A percentile compares a stretch with the other conserved stretches of the same genome.
These are phyloP conservation scores for Suillus alpinus DNA, from an alignment of 768 basidiomycete genomes.

Conservation along the genomic window DNA sequence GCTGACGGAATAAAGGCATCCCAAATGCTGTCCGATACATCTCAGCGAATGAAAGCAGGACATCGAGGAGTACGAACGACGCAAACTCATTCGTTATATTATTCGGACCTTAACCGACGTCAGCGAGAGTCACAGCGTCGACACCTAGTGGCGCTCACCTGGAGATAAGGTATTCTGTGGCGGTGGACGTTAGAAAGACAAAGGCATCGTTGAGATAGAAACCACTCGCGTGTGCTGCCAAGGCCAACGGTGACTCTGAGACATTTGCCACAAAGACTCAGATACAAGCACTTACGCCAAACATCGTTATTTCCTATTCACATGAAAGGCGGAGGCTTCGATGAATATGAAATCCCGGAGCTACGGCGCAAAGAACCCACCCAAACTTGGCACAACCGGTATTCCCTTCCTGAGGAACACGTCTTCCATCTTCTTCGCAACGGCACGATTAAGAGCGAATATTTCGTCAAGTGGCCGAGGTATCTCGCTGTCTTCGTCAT, in stretches of 20 bases:
- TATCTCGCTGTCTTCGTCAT: conserved; percentile 79
- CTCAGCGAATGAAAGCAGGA: conserved; percentile 3
- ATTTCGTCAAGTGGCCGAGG: conserved; percentile 84
- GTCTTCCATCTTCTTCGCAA: conserved; percentile 68
- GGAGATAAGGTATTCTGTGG: conserved; percentile 63
- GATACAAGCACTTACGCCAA: conserved; percentile 59
- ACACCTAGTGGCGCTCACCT: conserved; percentile 37
- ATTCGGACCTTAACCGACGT: conserved; percentile 54
- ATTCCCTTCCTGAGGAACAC: conserved; percentile 71
- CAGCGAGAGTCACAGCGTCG: conserved; percentile 6
- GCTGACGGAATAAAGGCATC: conserved; percentile 74
- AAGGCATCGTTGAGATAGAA: conserved; percentile 5
- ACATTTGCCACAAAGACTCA: conserved; percentile 1
- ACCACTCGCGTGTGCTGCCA: conserved; percentile 54
- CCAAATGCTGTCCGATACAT: conserved; percentile 62
- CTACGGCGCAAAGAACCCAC: conserved; percentile 34
- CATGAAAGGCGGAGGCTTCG: neutral
- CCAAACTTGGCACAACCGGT: conserved; percentile 78
- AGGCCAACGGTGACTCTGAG: neutral
- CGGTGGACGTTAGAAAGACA: conserved; percentile 7
- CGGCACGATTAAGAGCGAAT: conserved; percentile 63
- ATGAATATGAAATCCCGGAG: neutral
- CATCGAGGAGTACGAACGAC: conserved; percentile 44
- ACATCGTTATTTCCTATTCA: conserved; percentile 84
- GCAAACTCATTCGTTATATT: conserved; percentile 65